These are phyloP conservation scores for Phialocephala subalpina DNA, from an alignment of 2,329 filamentous ascomycete species.

Conservation along the genomic window DNA sequence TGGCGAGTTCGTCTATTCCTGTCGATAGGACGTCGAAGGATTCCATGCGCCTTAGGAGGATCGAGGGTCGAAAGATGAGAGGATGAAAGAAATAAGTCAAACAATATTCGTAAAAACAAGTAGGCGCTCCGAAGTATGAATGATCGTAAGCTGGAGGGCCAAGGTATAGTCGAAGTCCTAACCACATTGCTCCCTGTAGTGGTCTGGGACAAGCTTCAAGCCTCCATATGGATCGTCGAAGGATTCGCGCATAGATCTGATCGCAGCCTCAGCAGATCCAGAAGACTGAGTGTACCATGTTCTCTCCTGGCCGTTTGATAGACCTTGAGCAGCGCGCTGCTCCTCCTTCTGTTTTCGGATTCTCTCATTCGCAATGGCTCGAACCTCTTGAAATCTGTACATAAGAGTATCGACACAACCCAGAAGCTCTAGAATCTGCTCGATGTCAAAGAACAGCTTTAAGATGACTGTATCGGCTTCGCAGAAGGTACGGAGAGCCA, in stretches of 20 bases:
- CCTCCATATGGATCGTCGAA: constrained; percentile 32
- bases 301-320: constrained; percentile 17
- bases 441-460: constrained; percentile 57
- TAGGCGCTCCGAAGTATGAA: neutral
- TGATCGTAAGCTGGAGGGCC: neutral
- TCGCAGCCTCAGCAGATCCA: constrained; percentile 6
- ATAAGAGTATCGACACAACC: constrained; percentile 40
- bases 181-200: constrained; percentile 17
- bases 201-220: constrained; percentile 37
- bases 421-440: constrained; percentile 57
- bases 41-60: neutral
- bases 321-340: constrained; percentile 14
- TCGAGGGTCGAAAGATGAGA: neutral
- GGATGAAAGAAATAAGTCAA: neutral
- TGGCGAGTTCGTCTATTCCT: neutral
- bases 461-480: constrained; percentile 55
- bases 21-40: neutral
- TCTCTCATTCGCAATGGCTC: constrained; percentile 35
- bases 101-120: neutral
- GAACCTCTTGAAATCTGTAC: constrained; percentile 40
- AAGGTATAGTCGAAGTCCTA: neutral
- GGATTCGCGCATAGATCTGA: neutral
- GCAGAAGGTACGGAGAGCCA: constrained; percentile 59
- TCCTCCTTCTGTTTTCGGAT: constrained; percentile 33
- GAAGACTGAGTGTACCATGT: constrained; percentile 27